Conservation (phyloP, 169 alveolate species). For the Plasmodium falciparum region DNA sequence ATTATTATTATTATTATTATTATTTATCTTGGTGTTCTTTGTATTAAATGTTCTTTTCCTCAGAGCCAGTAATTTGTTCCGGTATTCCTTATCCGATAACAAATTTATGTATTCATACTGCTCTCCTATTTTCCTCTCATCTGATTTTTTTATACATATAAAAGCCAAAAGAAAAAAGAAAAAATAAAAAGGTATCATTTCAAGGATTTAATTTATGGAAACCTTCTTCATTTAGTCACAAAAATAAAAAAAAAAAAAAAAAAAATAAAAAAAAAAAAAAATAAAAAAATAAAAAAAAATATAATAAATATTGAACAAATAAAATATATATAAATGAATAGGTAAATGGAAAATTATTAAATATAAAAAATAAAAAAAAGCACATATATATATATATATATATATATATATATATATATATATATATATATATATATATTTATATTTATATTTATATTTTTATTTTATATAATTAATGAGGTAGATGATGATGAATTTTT, state of each 20-base stretch:
- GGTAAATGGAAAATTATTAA: no score
- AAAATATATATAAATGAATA: no score
- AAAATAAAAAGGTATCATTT: conserved; percentile 32
- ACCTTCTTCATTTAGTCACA: no score
- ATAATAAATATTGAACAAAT: no score
- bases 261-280: background rate
- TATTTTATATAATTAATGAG: no score
- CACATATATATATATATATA: no score
- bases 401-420: no score
- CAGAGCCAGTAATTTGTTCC: conserved; percentile 21
- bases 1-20: conserved; percentile 17
- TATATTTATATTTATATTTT: no score
- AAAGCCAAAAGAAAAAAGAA: conserved; percentile 13
- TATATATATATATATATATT: no score
- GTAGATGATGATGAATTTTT: no score
- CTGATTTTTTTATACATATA: conserved; percentile 27
- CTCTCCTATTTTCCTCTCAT: conserved; percentile 16
- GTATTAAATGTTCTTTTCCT: background rate
- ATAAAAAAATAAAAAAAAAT: background rate
- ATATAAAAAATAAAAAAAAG: no score
- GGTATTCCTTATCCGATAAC: conserved; percentile 33
- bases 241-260: background rate
- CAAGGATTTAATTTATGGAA: conserved; percentile 6
- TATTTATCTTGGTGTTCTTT: background rate
- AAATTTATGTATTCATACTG: conserved; percentile 67